Evolutionary conservation across 257 asterid genomes (phyloP).

Genomic region (Ilex asprella): DNA sequence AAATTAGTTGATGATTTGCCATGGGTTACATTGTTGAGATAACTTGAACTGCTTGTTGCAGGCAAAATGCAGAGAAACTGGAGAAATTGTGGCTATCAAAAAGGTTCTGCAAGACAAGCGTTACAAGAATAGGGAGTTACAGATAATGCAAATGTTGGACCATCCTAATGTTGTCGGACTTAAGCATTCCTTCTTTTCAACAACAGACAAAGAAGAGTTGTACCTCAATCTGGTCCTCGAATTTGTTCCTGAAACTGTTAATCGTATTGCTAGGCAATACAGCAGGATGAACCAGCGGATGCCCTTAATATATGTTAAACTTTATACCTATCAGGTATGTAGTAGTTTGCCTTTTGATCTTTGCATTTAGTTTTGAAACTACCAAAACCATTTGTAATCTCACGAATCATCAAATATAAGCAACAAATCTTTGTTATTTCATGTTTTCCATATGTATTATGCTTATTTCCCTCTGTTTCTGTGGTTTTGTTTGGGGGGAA

Average conservation of each 20-base stretch:
- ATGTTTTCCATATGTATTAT: neutral
- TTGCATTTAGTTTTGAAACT: neutral
- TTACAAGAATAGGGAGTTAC: conserved; percentile 92
- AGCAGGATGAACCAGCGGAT: conserved; percentile 83
- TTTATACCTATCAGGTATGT: conserved; percentile 83
- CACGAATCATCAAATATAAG: neutral
- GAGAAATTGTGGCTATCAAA: conserved; percentile 93
- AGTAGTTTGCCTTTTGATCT: neutral
- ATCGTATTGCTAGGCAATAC: conserved; percentile 91
- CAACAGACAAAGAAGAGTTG: conserved; percentile 85
- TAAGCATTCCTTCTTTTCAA: conserved; percentile 86
- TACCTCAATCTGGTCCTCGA: conserved; percentile 94
- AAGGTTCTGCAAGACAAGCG: conserved; percentile 99
- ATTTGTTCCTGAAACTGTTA: conserved; percentile 90
- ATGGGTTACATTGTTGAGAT: conserved; percentile 8
- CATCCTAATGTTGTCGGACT: conserved; percentile 93
- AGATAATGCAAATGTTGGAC: conserved; percentile 96
- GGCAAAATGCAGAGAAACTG: conserved; percentile 97
- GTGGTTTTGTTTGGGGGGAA: neutral
- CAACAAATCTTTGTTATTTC: neutral
- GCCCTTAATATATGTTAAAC: conserved; percentile 88
- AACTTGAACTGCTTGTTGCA: conserved; percentile 28
- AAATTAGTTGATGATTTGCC: conserved; percentile 6
- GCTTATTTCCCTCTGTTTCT: neutral
- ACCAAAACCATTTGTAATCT: neutral